Percentiles rank a stretch among this genome's conserved stretches.
Conservation (phyloP, 129 eudicot genomes). For the Tagetes erecta region DNA sequence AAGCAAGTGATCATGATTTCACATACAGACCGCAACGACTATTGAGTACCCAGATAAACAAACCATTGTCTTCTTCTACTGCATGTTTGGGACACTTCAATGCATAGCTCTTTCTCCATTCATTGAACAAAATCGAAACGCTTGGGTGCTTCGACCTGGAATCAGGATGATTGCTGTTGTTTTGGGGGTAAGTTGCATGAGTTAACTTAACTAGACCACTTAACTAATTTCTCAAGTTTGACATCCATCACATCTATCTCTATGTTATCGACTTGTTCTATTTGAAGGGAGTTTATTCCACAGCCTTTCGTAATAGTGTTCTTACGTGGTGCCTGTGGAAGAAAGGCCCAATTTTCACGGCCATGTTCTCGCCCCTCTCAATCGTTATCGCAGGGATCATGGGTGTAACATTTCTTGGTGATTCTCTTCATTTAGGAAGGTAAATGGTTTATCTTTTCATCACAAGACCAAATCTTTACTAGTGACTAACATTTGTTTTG, state of each 20-base stretch:
- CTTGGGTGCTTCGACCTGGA: slow-evolving; percentile 22
- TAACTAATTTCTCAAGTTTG: not conserved
- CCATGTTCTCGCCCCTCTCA: slow-evolving; percentile 27
- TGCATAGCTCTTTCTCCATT: slow-evolving; percentile 13
- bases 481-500: too few relatives aligned
- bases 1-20: not conserved
- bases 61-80: slow-evolving; percentile 26
- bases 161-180: slow-evolving; percentile 19
- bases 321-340: slow-evolving; percentile 33
- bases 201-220: not conserved
- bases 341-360: slow-evolving; percentile 31
- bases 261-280: not conserved
- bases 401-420: slow-evolving; percentile 29
- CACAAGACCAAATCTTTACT: not conserved
- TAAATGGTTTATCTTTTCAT: not conserved
- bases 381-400: slow-evolving; percentile 18
- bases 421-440: slow-evolving; percentile 23
- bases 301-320: slow-evolving; percentile 2
- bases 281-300: slow-evolving; percentile 16
- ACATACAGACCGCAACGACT: slow-evolving; percentile 15
- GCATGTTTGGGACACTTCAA: slow-evolving; percentile 27
- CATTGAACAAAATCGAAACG: slow-evolving; percentile 21
- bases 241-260: not conserved
- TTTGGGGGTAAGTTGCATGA: slow-evolving; percentile 22
- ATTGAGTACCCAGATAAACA: slow-evolving; percentile 28